Evolutionary conservation across 192 early-diverging fungal species (phyloP), one percentile per base, ranked within the genome.

Genomic region (Physocladia obscura): DNA sequence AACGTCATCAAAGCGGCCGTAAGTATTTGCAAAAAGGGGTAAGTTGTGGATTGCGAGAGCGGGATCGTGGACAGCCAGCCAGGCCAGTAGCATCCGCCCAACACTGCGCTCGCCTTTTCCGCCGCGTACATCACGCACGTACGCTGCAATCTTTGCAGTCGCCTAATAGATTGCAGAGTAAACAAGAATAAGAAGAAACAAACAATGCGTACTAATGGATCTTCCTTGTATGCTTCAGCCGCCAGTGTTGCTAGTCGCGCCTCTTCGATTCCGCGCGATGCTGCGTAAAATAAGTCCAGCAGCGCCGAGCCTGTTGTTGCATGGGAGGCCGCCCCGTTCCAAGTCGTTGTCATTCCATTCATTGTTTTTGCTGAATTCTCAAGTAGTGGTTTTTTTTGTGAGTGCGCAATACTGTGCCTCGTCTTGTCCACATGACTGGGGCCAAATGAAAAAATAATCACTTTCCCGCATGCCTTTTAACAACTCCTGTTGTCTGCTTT

Each of bases 301-400:
- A 48, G 65, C 2, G 65, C 65, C 22, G 1, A 27, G 26, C 65
- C 65, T 15, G 65, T 67, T 6, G 24, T 35, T 21, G 65, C 30
- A 40, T 57, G 65, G 22, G 65, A 67, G 55, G 29, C 26, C 6
- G 65, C 65, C n/a, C 65, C 65, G 65, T 67, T 67, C 55, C 65
- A 59, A 21, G 65, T 67, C 55, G 65, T 61, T 58, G 57, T n/a
- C 13, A 24, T 54, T 13, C 44, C 44, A 0, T 13, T 13, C 44
- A 21, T 47, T 47, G 44, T 13, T 13, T n/a, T 47, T 47, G 44
- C 44, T n/a, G n/a, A n/a, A n/a, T n/a, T n/a, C n/a, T n/a, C n/a
- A n/a, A n/a, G n/a, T n/a, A n/a, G n/a, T n/a, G n/a, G n/a, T n/a
- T n/a, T n/a, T n/a, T n/a, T n/a, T n/a, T n/a, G n/a, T n/a, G n/a